phyloP scores from a whole-genome alignment of 495 filamentous ascomycete genomes.

The Aspergillus nanangensis region DNA sequence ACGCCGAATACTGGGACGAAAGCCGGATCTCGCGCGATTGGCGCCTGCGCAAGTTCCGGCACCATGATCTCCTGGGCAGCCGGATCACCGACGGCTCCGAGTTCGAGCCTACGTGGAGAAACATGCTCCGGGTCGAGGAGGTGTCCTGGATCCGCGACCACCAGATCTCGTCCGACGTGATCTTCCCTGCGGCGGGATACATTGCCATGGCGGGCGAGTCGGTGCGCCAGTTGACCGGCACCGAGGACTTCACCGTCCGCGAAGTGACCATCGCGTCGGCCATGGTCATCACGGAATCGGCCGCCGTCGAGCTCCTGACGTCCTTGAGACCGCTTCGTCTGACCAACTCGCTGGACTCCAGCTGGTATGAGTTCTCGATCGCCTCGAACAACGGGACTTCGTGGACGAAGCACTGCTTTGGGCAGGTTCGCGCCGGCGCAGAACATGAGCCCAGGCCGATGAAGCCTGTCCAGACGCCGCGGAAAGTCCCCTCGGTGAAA shows the following conservation, averaged over 20 bases:
- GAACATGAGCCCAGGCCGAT: background rate
- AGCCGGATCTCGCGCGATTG: background rate
- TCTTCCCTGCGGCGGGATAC: background rate
- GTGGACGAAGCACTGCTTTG: constrained; percentile 19
- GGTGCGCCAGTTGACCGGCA: background rate
- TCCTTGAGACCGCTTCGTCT: background rate
- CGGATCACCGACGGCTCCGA: background rate
- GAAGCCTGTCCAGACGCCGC: background rate
- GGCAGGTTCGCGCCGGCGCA: constrained; percentile 16
- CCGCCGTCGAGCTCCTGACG: background rate
- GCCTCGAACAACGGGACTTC: background rate
- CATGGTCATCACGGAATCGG: background rate
- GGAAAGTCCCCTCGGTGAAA: background rate
- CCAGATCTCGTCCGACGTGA: background rate
- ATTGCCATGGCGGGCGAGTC: background rate
- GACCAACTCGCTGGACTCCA: background rate
- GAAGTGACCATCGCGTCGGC: background rate
- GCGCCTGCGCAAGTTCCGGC: background rate
- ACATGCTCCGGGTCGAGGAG: background rate
- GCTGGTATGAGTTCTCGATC: background rate
- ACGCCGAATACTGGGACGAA: background rate
- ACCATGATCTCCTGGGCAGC: constrained; percentile 9
- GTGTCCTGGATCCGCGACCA: background rate
- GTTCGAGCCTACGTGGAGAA: background rate
- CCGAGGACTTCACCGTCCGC: background rate